Evolutionary conservation across 2,329 filamentous ascomycete genomes (phyloP).

Genomic region (Penicillium sp.): DNA sequence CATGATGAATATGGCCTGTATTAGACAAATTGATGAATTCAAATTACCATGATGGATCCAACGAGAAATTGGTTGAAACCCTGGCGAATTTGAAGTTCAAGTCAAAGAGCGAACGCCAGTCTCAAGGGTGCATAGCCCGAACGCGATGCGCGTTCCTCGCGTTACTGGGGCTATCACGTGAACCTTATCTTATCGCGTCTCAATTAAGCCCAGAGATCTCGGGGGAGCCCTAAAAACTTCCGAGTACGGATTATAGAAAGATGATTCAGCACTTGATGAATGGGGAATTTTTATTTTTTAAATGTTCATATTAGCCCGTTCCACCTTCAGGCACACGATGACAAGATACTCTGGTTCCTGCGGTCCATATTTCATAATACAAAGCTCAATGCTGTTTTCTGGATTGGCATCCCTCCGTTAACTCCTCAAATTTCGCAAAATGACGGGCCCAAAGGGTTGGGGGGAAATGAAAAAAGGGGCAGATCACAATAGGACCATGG

Average conservation of each 20-base stretch:
- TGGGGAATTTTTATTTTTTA: too few species aligned
- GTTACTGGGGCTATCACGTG: constrained; percentile 24
- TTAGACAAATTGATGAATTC: background rate
- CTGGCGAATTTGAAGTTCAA: constrained; percentile 7
- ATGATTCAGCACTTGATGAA: too few species aligned
- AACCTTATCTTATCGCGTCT: constrained; percentile 20
- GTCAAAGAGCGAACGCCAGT: constrained; percentile 2
- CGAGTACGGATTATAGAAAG: too few species aligned
- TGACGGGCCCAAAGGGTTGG: background rate
- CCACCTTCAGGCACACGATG: too few species aligned
- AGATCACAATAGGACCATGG: constrained; percentile 1
- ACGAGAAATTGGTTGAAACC: background rate
- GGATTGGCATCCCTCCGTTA: constrained; percentile 11
- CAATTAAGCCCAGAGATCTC: background rate
- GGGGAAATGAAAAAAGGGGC: constrained; percentile 5
- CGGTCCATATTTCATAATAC: constrained; percentile 17
- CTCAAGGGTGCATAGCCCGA: constrained; percentile 21
- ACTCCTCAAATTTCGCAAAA: constrained; percentile 8
- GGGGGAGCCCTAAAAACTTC: background rate
- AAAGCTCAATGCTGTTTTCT: constrained; percentile 9
- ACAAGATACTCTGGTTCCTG: too few species aligned
- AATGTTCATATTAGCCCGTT: too few species aligned
- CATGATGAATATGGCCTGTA: constrained; percentile 21
- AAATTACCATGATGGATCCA: constrained; percentile 10
- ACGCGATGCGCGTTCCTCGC: constrained; percentile 30